A percentile compares a stretch with the other conserved stretches of the same genome.
Conservation (phyloP, 2,329 filamentous ascomycete species). For the Meredithiella fracta region DNA sequence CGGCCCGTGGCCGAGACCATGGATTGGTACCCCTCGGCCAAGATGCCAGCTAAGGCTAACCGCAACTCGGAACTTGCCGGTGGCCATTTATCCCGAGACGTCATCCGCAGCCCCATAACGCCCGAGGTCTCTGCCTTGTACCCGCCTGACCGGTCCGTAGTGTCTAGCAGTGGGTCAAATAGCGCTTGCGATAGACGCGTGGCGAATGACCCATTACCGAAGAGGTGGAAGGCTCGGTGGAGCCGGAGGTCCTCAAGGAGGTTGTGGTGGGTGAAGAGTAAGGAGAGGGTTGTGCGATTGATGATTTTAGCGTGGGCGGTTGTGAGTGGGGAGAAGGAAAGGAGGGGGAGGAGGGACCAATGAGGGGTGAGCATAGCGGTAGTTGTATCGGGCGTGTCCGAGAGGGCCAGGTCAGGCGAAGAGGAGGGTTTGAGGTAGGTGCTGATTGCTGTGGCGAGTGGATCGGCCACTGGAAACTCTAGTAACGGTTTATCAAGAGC, state of each 20-base stretch:
- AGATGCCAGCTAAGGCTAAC: conserved; percentile 69
- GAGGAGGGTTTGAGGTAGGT: neutral
- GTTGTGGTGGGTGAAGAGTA: conserved; percentile 60
- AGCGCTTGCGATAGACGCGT: conserved; percentile 65
- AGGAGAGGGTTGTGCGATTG: conserved; percentile 55
- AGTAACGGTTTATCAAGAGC: conserved; percentile 23
- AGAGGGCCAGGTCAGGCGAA: too few relatives aligned
- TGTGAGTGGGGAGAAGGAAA: conserved; percentile 64
- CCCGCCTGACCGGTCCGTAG: conserved; percentile 45
- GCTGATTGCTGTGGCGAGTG: conserved; percentile 14
- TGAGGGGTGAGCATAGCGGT: conserved; percentile 29
- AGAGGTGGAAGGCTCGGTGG: conserved; percentile 65
- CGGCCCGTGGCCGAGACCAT: too few relatives aligned
- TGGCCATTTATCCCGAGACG: conserved; percentile 73
- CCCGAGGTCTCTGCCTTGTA: conserved; percentile 40
- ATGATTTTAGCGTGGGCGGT: conserved; percentile 59
- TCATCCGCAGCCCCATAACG: conserved; percentile 67
- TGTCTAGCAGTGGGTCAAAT: conserved; percentile 68
- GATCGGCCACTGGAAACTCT: conserved; percentile 14
- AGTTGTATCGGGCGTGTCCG: too few relatives aligned
- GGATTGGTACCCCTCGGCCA: conserved; percentile 51
- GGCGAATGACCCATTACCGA: conserved; percentile 73
- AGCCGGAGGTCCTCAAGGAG: conserved; percentile 56
- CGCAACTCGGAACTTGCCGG: conserved; percentile 88
- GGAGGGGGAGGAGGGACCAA: conserved; percentile 44